Evolutionary conservation across 768 basidiomycete species (phyloP).

Genomic region (Boletus eberwhitei): DNA sequence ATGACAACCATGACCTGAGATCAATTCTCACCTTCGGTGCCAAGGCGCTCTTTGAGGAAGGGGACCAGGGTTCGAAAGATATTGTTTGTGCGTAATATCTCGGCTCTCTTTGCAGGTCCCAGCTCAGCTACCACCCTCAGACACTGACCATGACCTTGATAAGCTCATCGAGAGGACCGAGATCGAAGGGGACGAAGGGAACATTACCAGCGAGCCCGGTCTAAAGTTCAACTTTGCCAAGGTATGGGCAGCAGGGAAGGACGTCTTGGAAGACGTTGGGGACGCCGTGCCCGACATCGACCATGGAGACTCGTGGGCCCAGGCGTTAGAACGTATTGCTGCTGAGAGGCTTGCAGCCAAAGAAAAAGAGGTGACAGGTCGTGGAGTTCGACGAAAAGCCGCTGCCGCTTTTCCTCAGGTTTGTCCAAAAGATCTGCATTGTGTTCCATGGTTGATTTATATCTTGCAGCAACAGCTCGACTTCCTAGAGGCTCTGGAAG

Average conservation of each 20-base stretch:
- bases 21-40: conserved; percentile 90
- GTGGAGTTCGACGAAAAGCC: conserved; percentile 73
- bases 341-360: conserved; percentile 39
- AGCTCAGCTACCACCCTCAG: conserved; percentile 34
- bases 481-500: conserved; percentile 34
- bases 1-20: conserved; percentile 73
- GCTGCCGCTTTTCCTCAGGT: conserved; percentile 46
- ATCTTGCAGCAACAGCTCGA: conserved; percentile 29
- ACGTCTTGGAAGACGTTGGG: conserved; percentile 61
- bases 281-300: conserved; percentile 47
- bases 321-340: conserved; percentile 53
- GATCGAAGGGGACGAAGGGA: conserved; percentile 58
- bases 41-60: conserved; percentile 74
- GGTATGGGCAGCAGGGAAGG: conserved; percentile 84
- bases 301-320: conserved; percentile 78
- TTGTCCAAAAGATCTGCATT: conserved; percentile 2
- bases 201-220: conserved; percentile 46
- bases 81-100: conserved; percentile 55
- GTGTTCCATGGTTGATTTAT: background rate
- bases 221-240: conserved; percentile 84
- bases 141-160: conserved; percentile 79
- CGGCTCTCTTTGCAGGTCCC: background rate
- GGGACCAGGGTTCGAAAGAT: conserved; percentile 53
- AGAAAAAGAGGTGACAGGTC: conserved; percentile 58
- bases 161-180: conserved; percentile 86